These are phyloP conservation scores for Mycena metata DNA, from an alignment of 768 basidiomycete species.

Conservation along the genomic window DNA sequence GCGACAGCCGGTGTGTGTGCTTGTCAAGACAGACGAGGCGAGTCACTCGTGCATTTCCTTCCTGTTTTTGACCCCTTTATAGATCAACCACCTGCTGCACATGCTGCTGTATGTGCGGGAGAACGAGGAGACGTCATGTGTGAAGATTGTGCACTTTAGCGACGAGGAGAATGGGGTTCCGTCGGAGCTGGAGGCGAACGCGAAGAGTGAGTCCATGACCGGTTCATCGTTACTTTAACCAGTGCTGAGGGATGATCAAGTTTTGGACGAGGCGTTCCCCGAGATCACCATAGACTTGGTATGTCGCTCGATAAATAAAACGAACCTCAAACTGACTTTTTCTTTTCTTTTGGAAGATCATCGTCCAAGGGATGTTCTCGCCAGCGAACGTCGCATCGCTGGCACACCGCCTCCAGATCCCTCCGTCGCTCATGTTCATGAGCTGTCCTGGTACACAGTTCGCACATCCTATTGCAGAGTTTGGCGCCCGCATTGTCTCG, in stretches of 20 bases:
- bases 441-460: conserved; percentile 66
- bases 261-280: conserved; percentile 66
- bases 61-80: too few relatives aligned
- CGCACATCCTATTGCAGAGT: conserved; percentile 58
- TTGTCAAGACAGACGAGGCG: conserved; percentile 78
- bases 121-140: conserved; percentile 78
- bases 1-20: conserved; percentile 69
- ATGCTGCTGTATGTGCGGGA: conserved; percentile 75
- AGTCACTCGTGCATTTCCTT: too few relatives aligned
- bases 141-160: conserved; percentile 79
- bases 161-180: conserved; percentile 64
- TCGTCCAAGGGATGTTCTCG: conserved; percentile 59
- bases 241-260: conserved; percentile 28
- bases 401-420: conserved; percentile 62
- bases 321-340: too few relatives aligned
- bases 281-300: conserved; percentile 75
- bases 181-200: conserved; percentile 80
- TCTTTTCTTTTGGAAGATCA: conserved; percentile 50
- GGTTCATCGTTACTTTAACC: background rate
- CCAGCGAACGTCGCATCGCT: conserved; percentile 64
- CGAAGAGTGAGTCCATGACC: conserved; percentile 62
- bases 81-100: conserved; percentile 78
- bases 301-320: conserved; percentile 23
- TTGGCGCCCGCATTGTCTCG: conserved; percentile 65
- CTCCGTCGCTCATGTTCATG: conserved; percentile 74